These are phyloP conservation scores for Coniochaeta ligniaria DNA, from an alignment of 2,329 filamentous ascomycete genomes.

Conservation along the genomic window DNA sequence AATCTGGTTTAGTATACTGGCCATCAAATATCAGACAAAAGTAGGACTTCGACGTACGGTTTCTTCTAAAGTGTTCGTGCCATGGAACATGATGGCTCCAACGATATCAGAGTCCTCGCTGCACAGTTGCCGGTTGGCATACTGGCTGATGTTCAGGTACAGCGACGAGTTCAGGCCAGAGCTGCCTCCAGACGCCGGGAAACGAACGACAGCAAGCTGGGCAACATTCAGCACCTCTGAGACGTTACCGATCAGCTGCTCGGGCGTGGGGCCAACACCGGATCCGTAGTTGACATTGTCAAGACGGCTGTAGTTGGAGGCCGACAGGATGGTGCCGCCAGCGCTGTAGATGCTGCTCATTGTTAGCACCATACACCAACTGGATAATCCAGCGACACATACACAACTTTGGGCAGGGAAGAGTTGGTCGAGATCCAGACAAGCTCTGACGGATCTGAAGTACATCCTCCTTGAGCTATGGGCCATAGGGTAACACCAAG, in stretches of 20 bases:
- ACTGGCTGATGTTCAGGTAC: constrained; percentile 22
- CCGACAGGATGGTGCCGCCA: constrained; percentile 23
- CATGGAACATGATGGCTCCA: constrained; percentile 26
- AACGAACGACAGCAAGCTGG: constrained; percentile 20
- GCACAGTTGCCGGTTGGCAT: constrained; percentile 22
- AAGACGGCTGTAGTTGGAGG: constrained; percentile 24
- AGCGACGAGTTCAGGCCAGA: constrained; percentile 22
- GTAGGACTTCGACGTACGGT: constrained; percentile 18
- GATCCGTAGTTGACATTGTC: constrained; percentile 24
- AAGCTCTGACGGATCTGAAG: constrained; percentile 2
- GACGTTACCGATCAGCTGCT: constrained; percentile 21
- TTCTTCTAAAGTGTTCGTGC: constrained; percentile 52
- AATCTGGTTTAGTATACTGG: neutral
- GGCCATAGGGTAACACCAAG: neutral
- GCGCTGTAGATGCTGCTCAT: constrained; percentile 13
- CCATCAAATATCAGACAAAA: neutral
- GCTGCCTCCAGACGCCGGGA: constrained; percentile 18
- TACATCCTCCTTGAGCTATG: neutral
- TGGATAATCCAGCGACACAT: neutral
- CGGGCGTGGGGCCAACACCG: constrained; percentile 15
- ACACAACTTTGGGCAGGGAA: constrained; percentile 6
- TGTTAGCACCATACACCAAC: neutral
- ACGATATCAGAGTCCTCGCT: constrained; percentile 19
- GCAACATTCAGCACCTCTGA: constrained; percentile 22
- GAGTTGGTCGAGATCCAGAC: constrained; percentile 6